phyloP scores from a whole-genome alignment of 495 filamentous ascomycete species.

The Talaromyces proteolyticus region DNA sequence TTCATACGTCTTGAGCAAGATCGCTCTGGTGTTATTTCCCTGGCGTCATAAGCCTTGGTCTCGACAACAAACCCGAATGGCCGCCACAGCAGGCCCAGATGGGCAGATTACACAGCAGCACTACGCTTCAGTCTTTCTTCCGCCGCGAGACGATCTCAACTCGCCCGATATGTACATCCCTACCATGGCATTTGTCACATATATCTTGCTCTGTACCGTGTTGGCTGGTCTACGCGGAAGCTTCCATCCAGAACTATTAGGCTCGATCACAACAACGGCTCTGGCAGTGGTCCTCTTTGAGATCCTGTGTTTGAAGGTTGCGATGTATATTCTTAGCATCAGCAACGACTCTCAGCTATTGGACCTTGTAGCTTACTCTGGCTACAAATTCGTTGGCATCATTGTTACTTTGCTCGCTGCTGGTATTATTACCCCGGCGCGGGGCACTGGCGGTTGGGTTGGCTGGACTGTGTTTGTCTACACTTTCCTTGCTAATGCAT shows the following conservation, averaged over 20 bases:
- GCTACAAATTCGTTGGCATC: constrained; percentile 97
- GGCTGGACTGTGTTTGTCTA: constrained; percentile 87
- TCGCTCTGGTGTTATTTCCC: constrained; percentile 88
- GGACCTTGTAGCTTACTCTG: constrained; percentile 90
- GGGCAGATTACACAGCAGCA: constrained; percentile 52
- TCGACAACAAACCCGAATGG: constrained; percentile 55
- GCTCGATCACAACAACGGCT: constrained; percentile 78
- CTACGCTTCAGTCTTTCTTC: constrained; percentile 79
- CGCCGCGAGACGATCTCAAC: constrained; percentile 95
- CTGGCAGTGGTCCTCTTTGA: constrained; percentile 79
- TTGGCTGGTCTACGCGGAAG: constrained; percentile 86
- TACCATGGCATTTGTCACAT: constrained; percentile 80
- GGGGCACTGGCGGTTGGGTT: constrained; percentile 77
- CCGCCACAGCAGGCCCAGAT: constrained; percentile 48
- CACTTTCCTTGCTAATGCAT: constrained; percentile 87
- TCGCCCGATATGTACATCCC: constrained; percentile 99
- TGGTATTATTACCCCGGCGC: constrained; percentile 68
- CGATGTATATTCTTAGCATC: constrained; percentile 88
- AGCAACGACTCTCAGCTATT: constrained; percentile 82
- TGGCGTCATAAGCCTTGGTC: constrained; percentile 98
- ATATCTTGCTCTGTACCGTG: constrained; percentile 86
- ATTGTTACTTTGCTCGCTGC: constrained; percentile 77
- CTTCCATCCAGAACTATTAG: constrained; percentile 91
- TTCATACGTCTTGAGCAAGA: constrained; percentile 77
- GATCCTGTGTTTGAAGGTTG: constrained; percentile 82